A percentile compares a stretch with the other conserved stretches of the same genome.
Evolutionary conservation across 768 basidiomycete species (phyloP).

Genomic region (Tulasnella calospora): DNA sequence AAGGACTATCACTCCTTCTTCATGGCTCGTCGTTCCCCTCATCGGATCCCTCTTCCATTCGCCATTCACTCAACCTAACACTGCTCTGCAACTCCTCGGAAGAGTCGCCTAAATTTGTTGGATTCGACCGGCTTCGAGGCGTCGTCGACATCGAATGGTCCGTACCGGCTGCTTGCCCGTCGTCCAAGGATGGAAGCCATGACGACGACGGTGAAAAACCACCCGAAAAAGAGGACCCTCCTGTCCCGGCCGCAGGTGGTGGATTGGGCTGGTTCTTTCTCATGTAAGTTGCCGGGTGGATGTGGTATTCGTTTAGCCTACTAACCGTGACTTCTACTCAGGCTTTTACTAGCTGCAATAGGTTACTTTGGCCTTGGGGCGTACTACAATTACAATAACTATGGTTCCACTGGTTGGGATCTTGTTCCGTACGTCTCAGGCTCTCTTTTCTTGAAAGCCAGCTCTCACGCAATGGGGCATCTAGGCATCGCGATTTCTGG

Average conservation of each 20-base stretch:
- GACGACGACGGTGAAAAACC: slow-evolving; percentile 12
- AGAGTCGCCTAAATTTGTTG: slow-evolving; percentile 44
- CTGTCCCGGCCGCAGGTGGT: slow-evolving; percentile 48
- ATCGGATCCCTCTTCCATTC: slow-evolving; percentile 41
- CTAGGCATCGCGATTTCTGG: slow-evolving; percentile 86
- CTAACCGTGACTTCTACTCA: slow-evolving; percentile 32
- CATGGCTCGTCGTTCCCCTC: slow-evolving; percentile 60
- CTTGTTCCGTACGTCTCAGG: slow-evolving; percentile 66
- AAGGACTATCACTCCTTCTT: slow-evolving; percentile 53
- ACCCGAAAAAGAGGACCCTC: slow-evolving; percentile 29
- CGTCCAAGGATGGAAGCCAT: slow-evolving; percentile 31
- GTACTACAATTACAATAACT: slow-evolving; percentile 84
- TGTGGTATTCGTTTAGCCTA: neutral
- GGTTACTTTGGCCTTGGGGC: slow-evolving; percentile 74
- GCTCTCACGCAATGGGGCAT: slow-evolving; percentile 15
- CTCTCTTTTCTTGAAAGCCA: neutral
- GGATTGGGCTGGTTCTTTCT: slow-evolving; percentile 88
- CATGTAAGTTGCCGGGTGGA: slow-evolving; percentile 48
- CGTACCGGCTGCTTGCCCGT: slow-evolving; percentile 53
- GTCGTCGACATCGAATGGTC: slow-evolving; percentile 58
- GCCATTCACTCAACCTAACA: slow-evolving; percentile 58
- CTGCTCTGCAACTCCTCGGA: slow-evolving; percentile 48
- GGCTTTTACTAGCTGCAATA: slow-evolving; percentile 58
- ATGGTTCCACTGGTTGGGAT: slow-evolving; percentile 77
- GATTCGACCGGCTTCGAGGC: slow-evolving; percentile 58